Evolutionary conservation across 371 early-diverging fungal species (phyloP), one percentile per base, ranked within the genome.

Genomic region (Mortierella sp.): DNA sequence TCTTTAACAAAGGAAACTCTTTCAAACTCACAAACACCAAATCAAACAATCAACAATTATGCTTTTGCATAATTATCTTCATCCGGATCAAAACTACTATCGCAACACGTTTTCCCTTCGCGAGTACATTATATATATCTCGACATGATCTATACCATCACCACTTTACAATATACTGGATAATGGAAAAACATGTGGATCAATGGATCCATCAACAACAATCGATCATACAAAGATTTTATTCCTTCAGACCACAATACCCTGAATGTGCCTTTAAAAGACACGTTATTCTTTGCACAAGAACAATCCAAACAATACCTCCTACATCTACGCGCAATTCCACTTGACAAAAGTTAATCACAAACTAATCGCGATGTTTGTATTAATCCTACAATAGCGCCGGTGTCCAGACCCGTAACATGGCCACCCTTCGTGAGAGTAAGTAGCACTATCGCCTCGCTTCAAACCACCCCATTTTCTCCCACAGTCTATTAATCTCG

Each of bases 401-500:
- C 55, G 74, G 74, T 58, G 49, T 88, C 66, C 95, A 96, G 88
- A 86, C 92, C 76, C 94, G 96, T 84, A 93, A 93, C 91, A 96
- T 96, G 93, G 93, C 93, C 63, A 96, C 97, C 66, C 88, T 96
- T 76, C 92, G 93, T 87, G 97, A 96, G 89, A 93, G 94, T 95
- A 89, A 90, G 89, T 65, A 26, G 29, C 6, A 47, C n/a, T 9
- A 17, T 1, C 6, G 22, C 2, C 47, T 47, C 6, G 47, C 6
- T n/a, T 47, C n/a, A n/a, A n/a, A n/a, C 6, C 47, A 47, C 9
- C 19, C n/a, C 2, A 22, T 13, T 22, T 1, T 22, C 22, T 17
- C 22, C 47, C 29, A 32, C 17, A 13, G 15, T n/a, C 4, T 12
- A 59, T 59, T 28, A 26, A 53, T 53, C 6, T 7, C 3, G 3